Evolutionary conservation across 2,329 filamentous ascomycete genomes (phyloP).

Genomic region (Sporothrix dimorphospora): DNA sequence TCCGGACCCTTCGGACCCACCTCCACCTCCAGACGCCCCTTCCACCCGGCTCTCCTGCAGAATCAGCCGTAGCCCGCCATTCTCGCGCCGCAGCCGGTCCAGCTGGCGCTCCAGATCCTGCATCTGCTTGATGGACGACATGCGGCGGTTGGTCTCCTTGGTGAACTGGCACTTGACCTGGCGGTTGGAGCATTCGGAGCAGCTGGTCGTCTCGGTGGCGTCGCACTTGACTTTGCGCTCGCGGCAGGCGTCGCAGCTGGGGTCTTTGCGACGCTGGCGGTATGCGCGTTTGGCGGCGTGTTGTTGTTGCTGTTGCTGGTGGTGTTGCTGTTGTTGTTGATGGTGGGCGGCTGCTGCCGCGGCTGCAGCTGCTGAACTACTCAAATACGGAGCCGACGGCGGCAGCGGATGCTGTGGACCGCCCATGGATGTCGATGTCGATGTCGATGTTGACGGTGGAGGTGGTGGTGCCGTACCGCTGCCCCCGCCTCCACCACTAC

Average conservation of each 20-base stretch:
- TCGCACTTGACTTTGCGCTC: slow-evolving; percentile 89
- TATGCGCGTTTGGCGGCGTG: slow-evolving; percentile 91
- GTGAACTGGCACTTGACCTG: slow-evolving; percentile 99
- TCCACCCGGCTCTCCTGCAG: slow-evolving; percentile 52
- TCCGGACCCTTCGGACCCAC: slow-evolving; percentile 11
- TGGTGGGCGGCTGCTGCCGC: slow-evolving; percentile 32
- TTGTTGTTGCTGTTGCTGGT: slow-evolving; percentile 27
- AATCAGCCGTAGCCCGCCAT: slow-evolving; percentile 70
- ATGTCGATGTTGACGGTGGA: neutral
- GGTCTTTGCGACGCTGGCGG: slow-evolving; percentile 91
- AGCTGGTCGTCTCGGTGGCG: slow-evolving; percentile 93
- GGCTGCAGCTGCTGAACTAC: neutral
- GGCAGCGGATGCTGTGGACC: neutral
- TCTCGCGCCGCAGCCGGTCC: slow-evolving; percentile 76
- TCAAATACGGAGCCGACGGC: neutral
- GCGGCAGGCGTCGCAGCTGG: slow-evolving; percentile 94
- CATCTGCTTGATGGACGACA: slow-evolving; percentile 99
- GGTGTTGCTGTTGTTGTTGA: slow-evolving; percentile 37
- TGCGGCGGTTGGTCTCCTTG: slow-evolving; percentile 96
- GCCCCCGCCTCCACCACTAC: neutral
- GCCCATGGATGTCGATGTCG: neutral
- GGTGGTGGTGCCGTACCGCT: neutral
- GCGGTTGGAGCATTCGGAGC: slow-evolving; percentile 94
- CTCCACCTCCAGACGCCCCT: slow-evolving; percentile 36
- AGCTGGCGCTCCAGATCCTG: slow-evolving; percentile 96